A percentile compares a stretch with the other conserved stretches of the same genome.
Conservation (phyloP, 2,329 filamentous ascomycete genomes). For the Myriosclerotinia scirpicola region DNA sequence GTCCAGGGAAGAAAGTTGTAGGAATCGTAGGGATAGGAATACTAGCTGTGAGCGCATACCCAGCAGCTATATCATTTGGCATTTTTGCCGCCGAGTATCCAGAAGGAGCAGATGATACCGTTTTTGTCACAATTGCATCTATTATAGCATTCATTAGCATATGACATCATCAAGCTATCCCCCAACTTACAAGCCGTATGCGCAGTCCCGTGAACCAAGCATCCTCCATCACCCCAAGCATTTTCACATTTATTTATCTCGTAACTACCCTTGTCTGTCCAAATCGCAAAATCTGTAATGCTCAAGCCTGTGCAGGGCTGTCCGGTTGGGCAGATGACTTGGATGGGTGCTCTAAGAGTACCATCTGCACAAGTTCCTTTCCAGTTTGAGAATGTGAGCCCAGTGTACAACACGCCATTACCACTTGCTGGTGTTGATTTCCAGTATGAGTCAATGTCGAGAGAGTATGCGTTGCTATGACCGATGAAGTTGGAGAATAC, state of each 20-base stretch:
- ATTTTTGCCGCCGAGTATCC: conserved; percentile 26
- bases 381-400: conserved; percentile 57
- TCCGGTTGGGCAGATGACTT: conserved; percentile 39
- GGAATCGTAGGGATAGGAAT: conserved; percentile 27
- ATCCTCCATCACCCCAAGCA: conserved; percentile 23
- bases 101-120: conserved; percentile 18
- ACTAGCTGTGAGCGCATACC: conserved; percentile 20
- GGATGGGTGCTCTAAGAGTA: conserved; percentile 37
- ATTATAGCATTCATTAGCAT: conserved; percentile 6
- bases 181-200: conserved; percentile 19
- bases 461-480: conserved; percentile 57
- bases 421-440: conserved; percentile 46
- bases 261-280: conserved; percentile 36
- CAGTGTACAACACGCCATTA: conserved; percentile 53
- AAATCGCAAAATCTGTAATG: conserved; percentile 41
- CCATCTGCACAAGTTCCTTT: conserved; percentile 47
- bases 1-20: conserved; percentile 27
- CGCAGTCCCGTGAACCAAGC: conserved; percentile 18
- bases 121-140: conserved; percentile 20
- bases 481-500: conserved; percentile 60
- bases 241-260: conserved; percentile 23
- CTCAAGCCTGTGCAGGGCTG: conserved; percentile 40
- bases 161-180: neutral
- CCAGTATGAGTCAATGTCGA: conserved; percentile 59
- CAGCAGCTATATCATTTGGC: conserved; percentile 23